Evolutionary conservation across 1,139 yeast genomes (phyloP).

Genomic region (Blastobotrys capitulatus): DNA sequence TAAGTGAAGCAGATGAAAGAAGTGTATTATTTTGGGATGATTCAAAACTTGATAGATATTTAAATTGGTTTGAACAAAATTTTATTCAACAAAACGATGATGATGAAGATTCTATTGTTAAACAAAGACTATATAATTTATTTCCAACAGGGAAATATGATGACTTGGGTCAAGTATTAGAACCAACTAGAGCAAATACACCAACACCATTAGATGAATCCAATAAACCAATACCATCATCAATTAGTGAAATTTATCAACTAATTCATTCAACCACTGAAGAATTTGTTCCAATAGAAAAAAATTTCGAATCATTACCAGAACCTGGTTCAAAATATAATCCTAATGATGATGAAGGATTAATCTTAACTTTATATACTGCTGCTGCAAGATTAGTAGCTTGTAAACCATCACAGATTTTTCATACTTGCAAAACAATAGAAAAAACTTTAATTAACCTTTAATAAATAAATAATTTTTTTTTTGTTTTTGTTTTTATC

Average conservation of each 20-base stretch:
- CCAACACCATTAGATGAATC: neutral
- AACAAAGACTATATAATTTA: slow-evolving; percentile 18
- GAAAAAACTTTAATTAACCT: neutral
- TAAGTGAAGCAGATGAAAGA: slow-evolving; percentile 25
- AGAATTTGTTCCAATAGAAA: neutral
- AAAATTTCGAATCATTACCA: neutral
- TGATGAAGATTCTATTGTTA: slow-evolving; percentile 7
- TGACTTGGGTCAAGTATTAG: slow-evolving; percentile 8
- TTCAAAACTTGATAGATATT: slow-evolving; percentile 25
- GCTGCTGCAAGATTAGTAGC: slow-evolving; percentile 16
- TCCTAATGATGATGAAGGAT: neutral
- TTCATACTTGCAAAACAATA: slow-evolving; percentile 1
- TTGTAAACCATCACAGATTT: slow-evolving; percentile 8
- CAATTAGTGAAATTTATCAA: slow-evolving; percentile 20
- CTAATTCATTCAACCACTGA: slow-evolving; percentile 12
- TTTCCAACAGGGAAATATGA: slow-evolving; percentile 22
- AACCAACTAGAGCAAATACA: slow-evolving; percentile 3
- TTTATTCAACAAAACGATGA: slow-evolving; percentile 7
- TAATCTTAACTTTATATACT: slow-evolving; percentile 12
- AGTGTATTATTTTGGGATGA: slow-evolving; percentile 29
- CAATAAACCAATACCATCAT: slow-evolving; percentile 15
- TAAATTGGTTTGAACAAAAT: slow-evolving; percentile 30
- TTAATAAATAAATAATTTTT: neutral
- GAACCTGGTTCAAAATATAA: slow-evolving; percentile 19
- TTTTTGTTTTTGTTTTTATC: neutral